Evolutionary conservation across 768 basidiomycete genomes (phyloP).

Genomic region (Tricholoma saponaceum): DNA sequence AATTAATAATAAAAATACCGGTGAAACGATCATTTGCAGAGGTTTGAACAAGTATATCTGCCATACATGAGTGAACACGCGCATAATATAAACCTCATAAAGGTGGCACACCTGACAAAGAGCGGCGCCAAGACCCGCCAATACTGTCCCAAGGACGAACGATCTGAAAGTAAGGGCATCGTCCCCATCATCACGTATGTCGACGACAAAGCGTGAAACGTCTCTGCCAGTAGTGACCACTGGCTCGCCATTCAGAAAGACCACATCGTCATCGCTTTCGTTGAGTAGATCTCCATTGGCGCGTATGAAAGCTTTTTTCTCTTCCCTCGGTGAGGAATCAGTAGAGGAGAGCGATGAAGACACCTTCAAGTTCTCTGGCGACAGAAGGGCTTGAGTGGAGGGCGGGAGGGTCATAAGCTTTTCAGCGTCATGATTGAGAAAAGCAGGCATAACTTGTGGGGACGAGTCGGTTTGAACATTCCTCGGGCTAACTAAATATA

Average conservation of each 20-base stretch:
- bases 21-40: conserved; percentile 43
- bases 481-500: background rate
- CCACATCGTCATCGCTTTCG: conserved; percentile 24
- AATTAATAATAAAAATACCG: conserved; percentile 54
- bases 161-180: conserved; percentile 54
- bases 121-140: conserved; percentile 57
- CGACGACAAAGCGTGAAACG: conserved; percentile 52
- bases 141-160: conserved; percentile 47
- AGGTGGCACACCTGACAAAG: conserved; percentile 43
- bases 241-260: conserved; percentile 34
- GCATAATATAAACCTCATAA: background rate
- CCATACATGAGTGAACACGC: background rate
- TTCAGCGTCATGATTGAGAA: background rate
- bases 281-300: conserved; percentile 6
- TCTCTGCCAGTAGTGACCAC: conserved; percentile 43
- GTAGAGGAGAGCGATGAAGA: background rate
- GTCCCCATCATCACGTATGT: conserved; percentile 55
- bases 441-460: background rate
- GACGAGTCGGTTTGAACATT: background rate
- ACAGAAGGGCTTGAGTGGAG: background rate
- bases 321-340: background rate
- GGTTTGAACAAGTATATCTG: conserved; percentile 64
- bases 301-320: background rate
- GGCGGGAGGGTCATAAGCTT: background rate
- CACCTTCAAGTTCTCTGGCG: background rate